Evolutionary conservation across 1,139 yeast species (phyloP), one percentile per base, ranked within the genome.

Genomic region (Hanseniaspora sp.): DNA sequence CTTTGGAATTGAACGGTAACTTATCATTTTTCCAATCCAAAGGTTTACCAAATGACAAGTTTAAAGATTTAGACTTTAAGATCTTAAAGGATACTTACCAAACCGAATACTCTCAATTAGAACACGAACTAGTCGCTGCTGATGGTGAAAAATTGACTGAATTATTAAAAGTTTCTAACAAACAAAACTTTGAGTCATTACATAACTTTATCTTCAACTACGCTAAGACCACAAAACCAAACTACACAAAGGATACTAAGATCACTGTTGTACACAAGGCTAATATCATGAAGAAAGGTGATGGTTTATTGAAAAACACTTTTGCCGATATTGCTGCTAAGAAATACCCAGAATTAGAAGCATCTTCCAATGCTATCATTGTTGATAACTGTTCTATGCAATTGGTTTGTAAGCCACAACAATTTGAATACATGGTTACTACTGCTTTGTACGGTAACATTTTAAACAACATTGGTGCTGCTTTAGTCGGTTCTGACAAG

Each of bases 301-400:
- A 92, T 71, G 98, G 98, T 72, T 80, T 92, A 67, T 92, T 92
- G 80, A 86, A 96, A 77, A 80, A 85, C 71, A 90, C 96, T 62
- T 87, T 90, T 66, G 83, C 87, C 72, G 86, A 84, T 65, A 82
- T 92, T 62, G 97, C 95, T 69, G 74, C 70, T 39, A 81, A 79
- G 65, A 90, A 84, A 70, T 88, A 90, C 76, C 92, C 95, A 60
- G 85, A 83, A 60, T 79, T 92, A 62, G 78, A 78, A 62, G 15
- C 42, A 18, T 88, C 83, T 64, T 82, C 81, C 71, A 95, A 90
- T 73, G 54, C 54, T 28, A 86, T 92, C 80, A 92, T 92, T 75
- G 97, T 92, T 64, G 98, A 92, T 75, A 92, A 92, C 69, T 96
- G 98, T 59, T 86, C 96, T 61, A 92, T 92, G 97, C 97, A 92